Conservation (phyloP, 2,329 filamentous ascomycete species). For the Stemphylium vesicarium region DNA sequence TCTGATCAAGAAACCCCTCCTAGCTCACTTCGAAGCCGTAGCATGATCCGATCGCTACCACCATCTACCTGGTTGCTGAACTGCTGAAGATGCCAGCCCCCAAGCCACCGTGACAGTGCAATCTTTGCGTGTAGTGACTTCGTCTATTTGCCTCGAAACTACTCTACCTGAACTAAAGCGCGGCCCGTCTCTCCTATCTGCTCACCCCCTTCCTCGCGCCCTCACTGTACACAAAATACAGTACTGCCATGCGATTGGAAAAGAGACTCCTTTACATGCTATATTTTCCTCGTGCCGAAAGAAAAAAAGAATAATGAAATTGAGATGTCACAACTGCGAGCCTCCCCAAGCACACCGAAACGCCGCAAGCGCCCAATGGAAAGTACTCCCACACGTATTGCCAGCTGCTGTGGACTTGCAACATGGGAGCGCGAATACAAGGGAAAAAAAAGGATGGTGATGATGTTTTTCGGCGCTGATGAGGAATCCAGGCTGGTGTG, state of each 20-base stretch:
- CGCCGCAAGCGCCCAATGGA: constrained; percentile 36
- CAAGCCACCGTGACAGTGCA: neutral
- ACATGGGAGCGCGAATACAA: constrained; percentile 26
- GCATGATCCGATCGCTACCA: constrained; percentile 2
- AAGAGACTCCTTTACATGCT: constrained; percentile 39
- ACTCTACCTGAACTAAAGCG: constrained; percentile 30
- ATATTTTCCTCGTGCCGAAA: constrained; percentile 34
- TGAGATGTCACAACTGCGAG: constrained; percentile 33
- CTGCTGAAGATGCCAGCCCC: neutral
- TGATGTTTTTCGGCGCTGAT: constrained; percentile 20
- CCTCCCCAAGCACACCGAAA: constrained; percentile 27
- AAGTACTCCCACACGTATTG: constrained; percentile 30
- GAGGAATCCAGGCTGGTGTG: constrained; percentile 35
- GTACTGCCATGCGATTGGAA: constrained; percentile 14
- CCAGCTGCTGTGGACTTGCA: constrained; percentile 25
- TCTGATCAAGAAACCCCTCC: constrained; percentile 8
- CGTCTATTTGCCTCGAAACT: constrained; percentile 30
- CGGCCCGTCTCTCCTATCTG: constrained; percentile 9
- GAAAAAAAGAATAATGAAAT: constrained; percentile 28
- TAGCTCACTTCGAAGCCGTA: constrained; percentile 7
- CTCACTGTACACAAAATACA: constrained; percentile 23
- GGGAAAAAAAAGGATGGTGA: constrained; percentile 31
- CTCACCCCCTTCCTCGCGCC: neutral
- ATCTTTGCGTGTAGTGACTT: constrained; percentile 15
- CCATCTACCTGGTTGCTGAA: neutral